A percentile compares a stretch with the other conserved stretches of the same genome.
Evolutionary conservation across 2,329 filamentous ascomycete genomes (phyloP).

Genomic region (Ophiognomonia clavigignenti-juglandacearum): DNA sequence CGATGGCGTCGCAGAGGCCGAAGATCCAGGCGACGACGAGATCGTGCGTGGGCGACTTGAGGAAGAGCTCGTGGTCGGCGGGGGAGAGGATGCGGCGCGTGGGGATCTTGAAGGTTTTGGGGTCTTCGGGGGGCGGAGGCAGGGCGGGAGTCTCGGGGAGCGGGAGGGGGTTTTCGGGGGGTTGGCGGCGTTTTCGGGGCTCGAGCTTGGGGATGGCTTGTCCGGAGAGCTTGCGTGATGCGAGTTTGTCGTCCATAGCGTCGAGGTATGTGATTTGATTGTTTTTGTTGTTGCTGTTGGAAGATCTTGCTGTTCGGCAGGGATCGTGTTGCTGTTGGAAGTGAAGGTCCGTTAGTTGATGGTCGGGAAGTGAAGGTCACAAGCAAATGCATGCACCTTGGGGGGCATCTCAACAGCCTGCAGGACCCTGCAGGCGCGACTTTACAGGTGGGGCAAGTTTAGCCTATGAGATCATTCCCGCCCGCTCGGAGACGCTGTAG

Average conservation of each 20-base stretch:
- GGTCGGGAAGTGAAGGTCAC: too few relatives aligned
- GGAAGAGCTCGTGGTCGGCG: conserved; percentile 76
- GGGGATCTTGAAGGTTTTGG: conserved; percentile 61
- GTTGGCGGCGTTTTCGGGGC: conserved; percentile 52
- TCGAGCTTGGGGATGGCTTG: conserved; percentile 52
- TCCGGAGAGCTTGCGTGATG: neutral
- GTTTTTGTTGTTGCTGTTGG: too few relatives aligned
- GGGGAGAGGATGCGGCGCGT: conserved; percentile 75
- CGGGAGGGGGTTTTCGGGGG: conserved; percentile 52
- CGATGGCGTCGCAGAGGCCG: conserved; percentile 74
- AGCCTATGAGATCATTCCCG: conserved; percentile 14
- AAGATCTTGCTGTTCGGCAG: too few relatives aligned
- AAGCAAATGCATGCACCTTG: neutral
- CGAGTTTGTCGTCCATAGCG: neutral
- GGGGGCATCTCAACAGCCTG: neutral
- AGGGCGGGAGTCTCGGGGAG: conserved; percentile 72
- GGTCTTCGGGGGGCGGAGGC: conserved; percentile 57
- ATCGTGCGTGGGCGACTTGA: conserved; percentile 68
- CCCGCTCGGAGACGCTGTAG: neutral
- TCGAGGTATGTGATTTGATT: too few relatives aligned
- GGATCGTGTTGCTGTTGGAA: too few relatives aligned
- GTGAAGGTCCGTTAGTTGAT: too few relatives aligned
- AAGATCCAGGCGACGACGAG: conserved; percentile 84
- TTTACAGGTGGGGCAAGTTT: conserved; percentile 8
- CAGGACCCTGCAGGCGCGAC: conserved; percentile 3